Evolutionary conservation across 2,329 filamentous ascomycete genomes (phyloP).

Genomic region (Annulohypoxylon truncatum): DNA sequence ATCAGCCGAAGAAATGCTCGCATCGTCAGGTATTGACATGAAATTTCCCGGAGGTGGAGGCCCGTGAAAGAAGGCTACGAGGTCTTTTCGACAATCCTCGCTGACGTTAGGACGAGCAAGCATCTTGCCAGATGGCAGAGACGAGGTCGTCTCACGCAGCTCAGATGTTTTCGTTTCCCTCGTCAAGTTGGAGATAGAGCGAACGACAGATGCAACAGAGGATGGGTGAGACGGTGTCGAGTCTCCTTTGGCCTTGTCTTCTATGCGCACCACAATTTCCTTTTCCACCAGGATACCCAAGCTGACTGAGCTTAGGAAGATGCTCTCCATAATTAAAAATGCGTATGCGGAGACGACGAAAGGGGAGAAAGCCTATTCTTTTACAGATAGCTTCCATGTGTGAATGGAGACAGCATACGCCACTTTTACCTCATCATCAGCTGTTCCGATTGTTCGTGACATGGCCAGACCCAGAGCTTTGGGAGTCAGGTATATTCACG

Average conservation of each 20-base stretch:
- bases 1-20: constrained; percentile 40
- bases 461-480: constrained; percentile 20
- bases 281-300: constrained; percentile 39
- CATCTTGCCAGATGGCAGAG: constrained; percentile 19
- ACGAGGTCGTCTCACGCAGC: constrained; percentile 10
- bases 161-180: constrained; percentile 16
- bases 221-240: constrained; percentile 10
- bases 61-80: constrained; percentile 63
- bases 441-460: constrained; percentile 11
- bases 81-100: constrained; percentile 37
- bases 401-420: constrained; percentile 26
- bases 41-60: constrained; percentile 62
- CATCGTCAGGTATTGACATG: constrained; percentile 58
- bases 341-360: constrained; percentile 29
- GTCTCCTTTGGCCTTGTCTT: constrained; percentile 29
- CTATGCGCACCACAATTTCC: constrained; percentile 30
- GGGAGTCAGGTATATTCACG: constrained; percentile 4
- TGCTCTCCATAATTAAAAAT: constrained; percentile 35
- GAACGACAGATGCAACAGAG: constrained; percentile 29
- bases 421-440: constrained; percentile 30
- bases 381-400: constrained; percentile 26
- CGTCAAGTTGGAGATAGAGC: constrained; percentile 34
- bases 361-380: constrained; percentile 39
- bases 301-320: constrained; percentile 19
- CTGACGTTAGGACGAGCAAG: constrained; percentile 32